Base-by-base conservation (phyloP, 306 rosid species). In the Hylodesmum podocarpum region DNA sequence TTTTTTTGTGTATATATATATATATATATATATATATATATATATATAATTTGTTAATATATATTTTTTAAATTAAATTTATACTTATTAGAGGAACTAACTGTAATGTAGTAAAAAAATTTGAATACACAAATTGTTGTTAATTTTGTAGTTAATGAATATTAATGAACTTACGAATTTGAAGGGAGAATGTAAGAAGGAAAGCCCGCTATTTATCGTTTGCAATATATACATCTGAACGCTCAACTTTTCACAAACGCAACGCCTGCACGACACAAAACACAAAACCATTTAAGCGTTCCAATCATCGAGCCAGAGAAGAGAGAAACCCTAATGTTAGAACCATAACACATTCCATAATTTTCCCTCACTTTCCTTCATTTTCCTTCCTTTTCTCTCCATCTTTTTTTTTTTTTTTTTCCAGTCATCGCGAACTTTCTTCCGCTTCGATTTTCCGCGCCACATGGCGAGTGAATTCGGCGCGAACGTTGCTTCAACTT, bases 401-500 rank as follows among this genome's bases (percentile, higher is more conserved):
- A 33, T 27, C 15, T 9, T 41, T 25, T 0, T 24, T n/a, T 24
- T 59, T 0, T 1, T 13, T 18, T 1, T 9, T 36, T 49, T 18
- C 41, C 10, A 27, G 58, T 44, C 55, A 67, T 67, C 73, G 57
- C 40, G 55, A 24, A 67, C 41, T 58, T 27, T n/a, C 19, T 37
- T 54, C 53, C 36, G 14, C 40, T 24, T 33, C 64, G 36, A 39
- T 54, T 41, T 9, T 1, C 24, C 1, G 37, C 33, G 9, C 75
- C 18, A 3, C 5, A 88, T 88, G 89, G 91, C 91, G 84, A 61
- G 65, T 31, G 89, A 83, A 51, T 73, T 84, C 0, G 79, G 41
- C 24, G 11, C 59, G 0, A 73, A 55, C 36, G 62, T 8, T 66
- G 19, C 80, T 67, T 59, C 80, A 3, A 16, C 71, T 53, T 18